phyloP scores from a whole-genome alignment of 164 flowering plant species.

The Liriodendron chinense region DNA sequence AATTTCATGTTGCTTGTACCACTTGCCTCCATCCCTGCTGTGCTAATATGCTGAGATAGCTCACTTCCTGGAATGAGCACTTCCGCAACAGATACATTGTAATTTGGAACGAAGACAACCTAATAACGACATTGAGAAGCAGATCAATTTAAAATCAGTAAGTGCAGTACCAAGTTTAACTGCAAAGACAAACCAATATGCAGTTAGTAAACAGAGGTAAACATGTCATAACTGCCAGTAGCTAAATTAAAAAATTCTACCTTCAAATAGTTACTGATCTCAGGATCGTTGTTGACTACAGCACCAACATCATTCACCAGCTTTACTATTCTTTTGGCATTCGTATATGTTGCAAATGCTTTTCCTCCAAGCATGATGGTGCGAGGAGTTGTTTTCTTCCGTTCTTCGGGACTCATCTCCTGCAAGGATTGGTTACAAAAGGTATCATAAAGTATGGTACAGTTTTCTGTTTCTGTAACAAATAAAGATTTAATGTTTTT shows the following conservation, averaged over 20 bases:
- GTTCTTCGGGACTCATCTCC: slow-evolving; percentile 88
- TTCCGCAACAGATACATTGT: slow-evolving; percentile 96
- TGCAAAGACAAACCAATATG: background rate
- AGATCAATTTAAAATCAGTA: background rate
- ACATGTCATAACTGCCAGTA: background rate
- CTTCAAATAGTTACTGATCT: slow-evolving; percentile 79
- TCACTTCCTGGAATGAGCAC: slow-evolving; percentile 97
- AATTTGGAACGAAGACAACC: slow-evolving; percentile 96
- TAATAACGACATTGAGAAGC: slow-evolving; percentile 27
- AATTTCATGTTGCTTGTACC: slow-evolving; percentile 99
- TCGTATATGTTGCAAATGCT: slow-evolving; percentile 96
- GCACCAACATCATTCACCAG: slow-evolving; percentile 91
- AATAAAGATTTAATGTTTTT: no score
- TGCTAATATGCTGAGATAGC: slow-evolving; percentile 95
- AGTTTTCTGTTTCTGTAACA: no score
- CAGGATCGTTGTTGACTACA: slow-evolving; percentile 89
- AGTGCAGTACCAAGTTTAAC: background rate
- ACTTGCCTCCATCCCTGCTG: slow-evolving; percentile 99
- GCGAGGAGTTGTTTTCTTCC: slow-evolving; percentile 73
- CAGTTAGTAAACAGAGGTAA: background rate
- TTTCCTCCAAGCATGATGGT: slow-evolving; percentile 97
- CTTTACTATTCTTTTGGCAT: slow-evolving; percentile 95
- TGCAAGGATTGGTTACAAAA: slow-evolving; percentile 22
- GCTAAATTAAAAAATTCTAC: slow-evolving; percentile 25
- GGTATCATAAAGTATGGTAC: no score